Evolutionary conservation across 2,329 filamentous ascomycete genomes (phyloP).

Genomic region (Exophiala calicioides): DNA sequence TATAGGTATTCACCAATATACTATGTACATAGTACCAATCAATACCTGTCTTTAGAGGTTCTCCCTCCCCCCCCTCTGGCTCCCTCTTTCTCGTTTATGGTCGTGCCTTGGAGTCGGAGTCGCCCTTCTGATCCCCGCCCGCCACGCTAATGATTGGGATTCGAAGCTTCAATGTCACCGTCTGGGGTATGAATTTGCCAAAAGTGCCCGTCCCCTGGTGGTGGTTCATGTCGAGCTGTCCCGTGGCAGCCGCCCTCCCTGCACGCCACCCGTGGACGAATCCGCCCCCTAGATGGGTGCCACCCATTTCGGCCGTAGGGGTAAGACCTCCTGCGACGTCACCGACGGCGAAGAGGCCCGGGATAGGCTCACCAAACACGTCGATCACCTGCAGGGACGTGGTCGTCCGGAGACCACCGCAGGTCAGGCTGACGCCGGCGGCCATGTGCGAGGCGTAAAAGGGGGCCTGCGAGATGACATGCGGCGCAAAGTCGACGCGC

Average conservation of each 20-base stretch:
- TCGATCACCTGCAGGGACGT: slow-evolving; percentile 9
- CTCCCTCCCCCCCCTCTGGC: too few relatives aligned
- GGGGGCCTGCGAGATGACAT: slow-evolving; percentile 1
- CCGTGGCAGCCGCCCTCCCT: slow-evolving; percentile 2
- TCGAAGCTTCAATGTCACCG: too few relatives aligned
- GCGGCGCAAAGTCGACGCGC: slow-evolving; percentile 6
- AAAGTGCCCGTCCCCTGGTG: too few relatives aligned
- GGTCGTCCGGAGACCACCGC: slow-evolving; percentile 8
- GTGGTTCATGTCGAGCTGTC: slow-evolving; percentile 1
- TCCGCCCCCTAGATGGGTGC: slow-evolving; percentile 10
- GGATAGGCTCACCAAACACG: slow-evolving; percentile 12
- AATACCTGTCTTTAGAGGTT: too few relatives aligned
- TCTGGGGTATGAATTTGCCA: too few relatives aligned
- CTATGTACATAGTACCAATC: too few relatives aligned
- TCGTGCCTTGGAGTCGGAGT: too few relatives aligned
- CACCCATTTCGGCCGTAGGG: slow-evolving; percentile 11
- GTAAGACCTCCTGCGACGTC: slow-evolving; percentile 9
- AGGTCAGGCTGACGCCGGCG: slow-evolving; percentile 8
- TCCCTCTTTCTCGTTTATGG: too few relatives aligned
- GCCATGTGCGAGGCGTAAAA: slow-evolving; percentile 6
- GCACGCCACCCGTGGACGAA: slow-evolving; percentile 11
- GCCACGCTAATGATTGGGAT: too few relatives aligned
- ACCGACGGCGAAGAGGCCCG: slow-evolving; percentile 11
- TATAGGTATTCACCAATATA: too few relatives aligned
- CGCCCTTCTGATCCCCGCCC: too few relatives aligned